phyloP scores from a whole-genome alignment of 2,329 filamentous ascomycete genomes.

The Sporothrix mexicana region DNA sequence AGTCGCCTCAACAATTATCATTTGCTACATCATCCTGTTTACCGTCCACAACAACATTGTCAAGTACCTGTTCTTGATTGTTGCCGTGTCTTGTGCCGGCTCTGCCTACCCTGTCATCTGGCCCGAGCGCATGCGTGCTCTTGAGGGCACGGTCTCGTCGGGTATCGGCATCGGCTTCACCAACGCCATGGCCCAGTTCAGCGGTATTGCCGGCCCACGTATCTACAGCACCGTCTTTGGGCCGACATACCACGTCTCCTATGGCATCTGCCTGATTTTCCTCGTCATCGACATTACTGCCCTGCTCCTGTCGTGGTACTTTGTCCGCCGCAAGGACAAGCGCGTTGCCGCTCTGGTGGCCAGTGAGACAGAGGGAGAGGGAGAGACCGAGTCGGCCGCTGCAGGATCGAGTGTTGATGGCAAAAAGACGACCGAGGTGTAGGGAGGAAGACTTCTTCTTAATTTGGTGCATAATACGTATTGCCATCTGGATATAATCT shows the following conservation, averaged over 20 bases:
- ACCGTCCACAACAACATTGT: conserved; percentile 45
- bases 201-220: conserved; percentile 50
- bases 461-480: no score
- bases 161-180: conserved; percentile 51
- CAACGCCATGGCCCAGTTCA: conserved; percentile 52
- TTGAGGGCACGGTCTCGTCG: conserved; percentile 49
- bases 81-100: conserved; percentile 47
- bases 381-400: background rate
- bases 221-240: conserved; percentile 50
- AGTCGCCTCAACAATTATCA: conserved; percentile 47
- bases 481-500: no score
- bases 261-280: conserved; percentile 45
- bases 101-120: conserved; percentile 53
- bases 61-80: conserved; percentile 47
- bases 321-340: conserved; percentile 38
- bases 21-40: conserved; percentile 50
- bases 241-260: conserved; percentile 47
- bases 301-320: conserved; percentile 40
- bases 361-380: background rate
- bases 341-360: conserved; percentile 16
- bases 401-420: background rate
- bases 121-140: conserved; percentile 51
- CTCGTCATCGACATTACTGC: conserved; percentile 39
- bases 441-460: background rate
- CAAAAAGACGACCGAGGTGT: no score